Conservation (phyloP, 2,329 filamentous ascomycete species). For the Fusarium oxysporum region DNA sequence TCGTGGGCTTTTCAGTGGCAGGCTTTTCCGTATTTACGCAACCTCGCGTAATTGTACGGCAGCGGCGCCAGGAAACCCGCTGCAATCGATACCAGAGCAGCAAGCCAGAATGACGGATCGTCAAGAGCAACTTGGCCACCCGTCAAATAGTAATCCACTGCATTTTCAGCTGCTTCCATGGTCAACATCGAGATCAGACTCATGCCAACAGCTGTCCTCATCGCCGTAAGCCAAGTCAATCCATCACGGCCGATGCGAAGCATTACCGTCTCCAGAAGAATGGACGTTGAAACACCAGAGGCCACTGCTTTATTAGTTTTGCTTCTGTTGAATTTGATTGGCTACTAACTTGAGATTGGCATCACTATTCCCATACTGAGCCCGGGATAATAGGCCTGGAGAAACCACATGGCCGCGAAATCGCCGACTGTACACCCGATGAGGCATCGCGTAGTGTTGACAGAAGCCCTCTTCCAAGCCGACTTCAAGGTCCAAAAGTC, state of each 20-base stretch:
- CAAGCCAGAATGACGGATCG: constrained; percentile 63
- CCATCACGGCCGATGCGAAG: constrained; percentile 61
- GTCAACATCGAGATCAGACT: constrained; percentile 69
- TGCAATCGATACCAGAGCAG: constrained; percentile 57
- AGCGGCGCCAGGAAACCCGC: constrained; percentile 62
- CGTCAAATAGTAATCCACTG: constrained; percentile 66
- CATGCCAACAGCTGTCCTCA: constrained; percentile 67
- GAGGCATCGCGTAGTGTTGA: constrained; percentile 68
- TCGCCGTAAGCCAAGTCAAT: constrained; percentile 59
- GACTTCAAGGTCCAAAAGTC: constrained; percentile 50
- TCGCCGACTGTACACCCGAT: constrained; percentile 67
- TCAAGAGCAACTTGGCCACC: constrained; percentile 61
- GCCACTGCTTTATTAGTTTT: constrained; percentile 54
- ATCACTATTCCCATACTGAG: constrained; percentile 62
- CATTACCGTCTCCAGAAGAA: constrained; percentile 64
- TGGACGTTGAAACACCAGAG: constrained; percentile 62
- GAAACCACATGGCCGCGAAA: constrained; percentile 66
- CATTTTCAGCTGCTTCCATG: constrained; percentile 67
- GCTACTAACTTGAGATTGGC: constrained; percentile 60
- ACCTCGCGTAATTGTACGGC: constrained; percentile 64
- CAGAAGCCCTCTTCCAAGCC: constrained; percentile 61
- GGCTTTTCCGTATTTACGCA: constrained; percentile 61
- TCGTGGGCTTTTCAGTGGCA: constrained; percentile 53
- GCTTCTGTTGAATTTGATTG: fast-evolving
- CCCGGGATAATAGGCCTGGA: constrained; percentile 61